Evolutionary conservation across 2,329 filamentous ascomycete genomes (phyloP), one percentile per base, ranked within the genome.

Genomic region (Shiraia sp.): DNA sequence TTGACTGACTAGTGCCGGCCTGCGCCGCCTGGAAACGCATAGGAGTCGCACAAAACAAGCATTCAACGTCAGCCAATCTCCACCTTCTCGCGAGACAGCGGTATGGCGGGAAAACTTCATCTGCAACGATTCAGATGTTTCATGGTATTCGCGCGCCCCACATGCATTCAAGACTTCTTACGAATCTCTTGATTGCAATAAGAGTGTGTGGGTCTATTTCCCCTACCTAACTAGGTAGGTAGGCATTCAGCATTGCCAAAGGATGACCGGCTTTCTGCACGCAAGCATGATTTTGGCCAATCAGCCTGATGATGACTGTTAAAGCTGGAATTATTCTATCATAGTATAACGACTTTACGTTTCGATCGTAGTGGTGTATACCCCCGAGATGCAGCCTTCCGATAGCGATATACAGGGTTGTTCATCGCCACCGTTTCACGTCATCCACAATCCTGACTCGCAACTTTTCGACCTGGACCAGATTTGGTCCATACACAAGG

Each of bases 71-170:
- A 25, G 17, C 28, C 39, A 42, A 32, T 42, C 12, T 33, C 38
- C 30, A 40, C 31, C 14, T 29, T 31, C 29, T 36, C 15, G 26
- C 35, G 17, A 30, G 36, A 28, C 27, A 12, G 35, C 30, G 31
- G 31, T 30, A 27, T 22, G 24, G 13, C 31, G 29, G 37, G 24
- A 29, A 29, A 30, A 35, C 31, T 33, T 29, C 31, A 25, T 27
- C 29, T 16, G 19, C 13, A 12, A 12, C 23, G 14, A 23, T 19
- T 19, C 37, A 32, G 37, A 28, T 10, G 28, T 27, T 15, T 24
- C 29, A 33, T 24, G n/a, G 31, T 17, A 10, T 23, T 16, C 13
- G 16, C n/a, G 25, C 15, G 24, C 34, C 29, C 34, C 34, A 36
- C 34, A 27, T 26, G 6, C 19, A 31, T 19, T 26, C 13, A 26